Evolutionary conservation across 768 basidiomycete species (phyloP).

Genomic region (Tulasnella sp.): DNA sequence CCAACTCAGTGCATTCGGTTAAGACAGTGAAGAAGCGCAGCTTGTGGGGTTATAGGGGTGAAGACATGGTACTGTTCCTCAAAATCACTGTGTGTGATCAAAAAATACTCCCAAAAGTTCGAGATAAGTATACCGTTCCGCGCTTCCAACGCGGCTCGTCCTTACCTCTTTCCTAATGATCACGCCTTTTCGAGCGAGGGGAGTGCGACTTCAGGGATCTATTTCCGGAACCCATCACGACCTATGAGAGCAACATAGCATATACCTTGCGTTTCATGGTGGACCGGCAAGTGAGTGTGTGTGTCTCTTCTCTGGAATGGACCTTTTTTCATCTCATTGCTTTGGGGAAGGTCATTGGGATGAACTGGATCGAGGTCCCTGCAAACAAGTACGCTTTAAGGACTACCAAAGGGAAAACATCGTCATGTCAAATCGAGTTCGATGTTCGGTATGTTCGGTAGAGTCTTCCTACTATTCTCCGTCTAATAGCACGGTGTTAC

Average conservation of each 20-base stretch:
- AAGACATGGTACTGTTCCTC: conserved; percentile 68
- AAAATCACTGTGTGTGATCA: conserved; percentile 70
- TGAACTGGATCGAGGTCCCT: conserved; percentile 98
- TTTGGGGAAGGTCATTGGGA: conserved; percentile 67
- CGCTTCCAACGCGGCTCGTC: conserved; percentile 25
- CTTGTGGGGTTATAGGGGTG: conserved; percentile 83
- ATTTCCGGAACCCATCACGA: conserved; percentile 43
- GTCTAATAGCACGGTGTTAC: conserved; percentile 6
- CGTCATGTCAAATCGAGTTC: conserved; percentile 84
- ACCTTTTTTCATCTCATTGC: not conserved
- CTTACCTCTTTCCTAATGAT: not conserved
- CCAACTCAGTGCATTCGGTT: conserved; percentile 36
- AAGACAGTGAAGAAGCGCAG: conserved; percentile 56
- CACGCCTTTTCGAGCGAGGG: conserved; percentile 56
- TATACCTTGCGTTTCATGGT: conserved; percentile 96
- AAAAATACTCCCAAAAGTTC: conserved; percentile 68
- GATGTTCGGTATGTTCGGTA: conserved; percentile 45
- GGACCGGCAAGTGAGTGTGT: conserved; percentile 62
- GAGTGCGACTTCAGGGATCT: conserved; percentile 56
- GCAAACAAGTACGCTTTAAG: conserved; percentile 66
- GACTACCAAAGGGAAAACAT: conserved; percentile 46
- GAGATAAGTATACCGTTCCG: conserved; percentile 67
- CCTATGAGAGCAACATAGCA: conserved; percentile 90
- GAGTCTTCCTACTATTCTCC: not conserved
- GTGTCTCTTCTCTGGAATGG: not conserved